Base-by-base conservation (phyloP, 495 filamentous ascomycete species). In the Penicillium herquei region DNA sequence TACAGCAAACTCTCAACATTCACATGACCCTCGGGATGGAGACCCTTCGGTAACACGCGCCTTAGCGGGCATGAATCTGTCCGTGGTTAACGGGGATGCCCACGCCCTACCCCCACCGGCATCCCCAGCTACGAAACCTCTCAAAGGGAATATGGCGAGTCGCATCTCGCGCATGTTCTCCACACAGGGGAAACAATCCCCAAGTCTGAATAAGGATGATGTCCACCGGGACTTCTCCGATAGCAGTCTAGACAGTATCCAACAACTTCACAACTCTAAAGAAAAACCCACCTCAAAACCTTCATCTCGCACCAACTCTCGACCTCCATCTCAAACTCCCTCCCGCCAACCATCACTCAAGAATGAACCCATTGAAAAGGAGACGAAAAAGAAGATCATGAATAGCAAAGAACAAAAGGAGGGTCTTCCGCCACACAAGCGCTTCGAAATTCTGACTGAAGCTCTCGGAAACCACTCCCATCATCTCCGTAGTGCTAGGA, bases 401-500 rank as follows among this genome's bases (percentile, higher is more conserved):
- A 58, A 57, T 57, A 51, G 58, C 43, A 76, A 78, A 42, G 78
- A 81, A 17, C 57, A 67, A 21, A 79, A 79, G 61, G 78, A 80
- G 35, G 60, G 57, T 7, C 61, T 69, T 7, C 56, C 69, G 0
- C 58, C 60, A 6, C 77, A 79, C 42, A 81, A 77, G 61, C 82
- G 87, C 13, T 90, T 87, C 64, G 82, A 84, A 64, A 53, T 78
- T 16, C 67, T 78, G 37, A 68, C 78, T 3, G 83, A 89, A 57
- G 87, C 87, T 62, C 39, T 55, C 14, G 65, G 63, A 47, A 81
- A 84, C 8, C 94, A 98, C 64, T 85, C 88, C 55, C 94, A 98
- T 67, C 81, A 90, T 59, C 83, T 98, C 14, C 93, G 90, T 66
- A 88, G 86, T 55, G 85, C 87, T 48, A 90, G 91, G 67, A 83